phyloP scores from a whole-genome alignment of 2,329 filamentous ascomycete species.

The Ceratocystis smalleyi region DNA sequence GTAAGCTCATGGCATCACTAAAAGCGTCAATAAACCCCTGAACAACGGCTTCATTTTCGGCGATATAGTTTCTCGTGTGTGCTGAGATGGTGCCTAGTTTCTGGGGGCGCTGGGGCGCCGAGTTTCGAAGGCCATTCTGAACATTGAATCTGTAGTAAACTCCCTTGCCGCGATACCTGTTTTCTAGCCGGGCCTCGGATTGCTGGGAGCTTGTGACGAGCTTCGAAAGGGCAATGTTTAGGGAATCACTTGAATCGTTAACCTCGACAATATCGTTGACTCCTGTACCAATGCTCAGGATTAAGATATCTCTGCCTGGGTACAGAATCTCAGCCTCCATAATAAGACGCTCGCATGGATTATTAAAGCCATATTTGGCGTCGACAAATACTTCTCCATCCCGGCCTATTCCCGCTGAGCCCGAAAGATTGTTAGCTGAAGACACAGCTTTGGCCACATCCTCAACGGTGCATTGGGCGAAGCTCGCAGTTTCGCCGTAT shows the following conservation, averaged over 20 bases:
- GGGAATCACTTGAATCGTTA: slow-evolving; percentile 4
- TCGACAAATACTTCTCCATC: slow-evolving; percentile 22
- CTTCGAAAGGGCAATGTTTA: background rate
- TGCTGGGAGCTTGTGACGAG: background rate
- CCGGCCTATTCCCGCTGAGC: slow-evolving; percentile 21
- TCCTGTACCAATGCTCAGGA: slow-evolving; percentile 22
- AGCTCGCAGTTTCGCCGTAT: slow-evolving; percentile 19
- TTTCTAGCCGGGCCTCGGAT: background rate
- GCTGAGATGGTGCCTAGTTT: no score
- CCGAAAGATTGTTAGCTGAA: slow-evolving; percentile 22
- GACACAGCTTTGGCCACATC: slow-evolving; percentile 22
- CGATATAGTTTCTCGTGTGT: no score
- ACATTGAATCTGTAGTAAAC: slow-evolving; percentile 22
- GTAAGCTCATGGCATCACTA: no score
- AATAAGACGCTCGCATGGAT: slow-evolving; percentile 23
- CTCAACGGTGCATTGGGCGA: slow-evolving; percentile 21
- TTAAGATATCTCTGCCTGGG: slow-evolving; percentile 16
- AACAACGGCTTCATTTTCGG: no score
- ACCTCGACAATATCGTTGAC: slow-evolving; percentile 19
- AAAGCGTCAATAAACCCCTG: no score
- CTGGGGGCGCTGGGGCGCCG: no score
- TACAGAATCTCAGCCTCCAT: slow-evolving; percentile 21
- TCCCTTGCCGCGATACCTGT: slow-evolving; percentile 17
- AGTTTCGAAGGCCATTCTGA: slow-evolving; percentile 19
- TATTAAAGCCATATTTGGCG: slow-evolving; percentile 23